phyloP scores from a whole-genome alignment of 805 yeast species.

The Teunomyces gatunensis region DNA sequence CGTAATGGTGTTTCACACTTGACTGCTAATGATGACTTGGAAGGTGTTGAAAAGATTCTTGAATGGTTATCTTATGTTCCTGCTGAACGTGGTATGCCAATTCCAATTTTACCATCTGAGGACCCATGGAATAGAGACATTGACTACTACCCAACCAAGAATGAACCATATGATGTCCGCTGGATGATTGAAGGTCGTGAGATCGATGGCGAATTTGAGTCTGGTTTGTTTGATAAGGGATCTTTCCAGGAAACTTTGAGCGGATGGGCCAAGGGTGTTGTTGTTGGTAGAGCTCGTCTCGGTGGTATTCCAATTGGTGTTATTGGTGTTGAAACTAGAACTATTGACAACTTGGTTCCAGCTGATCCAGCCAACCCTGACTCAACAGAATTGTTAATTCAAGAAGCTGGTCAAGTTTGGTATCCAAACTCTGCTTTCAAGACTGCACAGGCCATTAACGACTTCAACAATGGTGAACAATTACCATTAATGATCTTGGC shows the following conservation, averaged over 20 bases:
- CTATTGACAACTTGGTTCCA: constrained; percentile 85
- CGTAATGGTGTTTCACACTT: constrained; percentile 96
- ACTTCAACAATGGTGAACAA: constrained; percentile 97
- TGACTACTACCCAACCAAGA: constrained; percentile 70
- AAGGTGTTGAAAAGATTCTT: constrained; percentile 92
- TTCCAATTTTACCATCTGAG: constrained; percentile 78
- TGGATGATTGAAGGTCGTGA: constrained; percentile 89
- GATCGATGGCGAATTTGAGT: constrained; percentile 62
- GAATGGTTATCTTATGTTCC: constrained; percentile 96
- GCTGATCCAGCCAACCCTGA: constrained; percentile 99
- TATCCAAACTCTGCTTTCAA: constrained; percentile 98
- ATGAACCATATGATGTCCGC: constrained; percentile 84
- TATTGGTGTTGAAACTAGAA: constrained; percentile 90
- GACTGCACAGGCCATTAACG: constrained; percentile 98
- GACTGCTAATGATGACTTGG: constrained; percentile 95
- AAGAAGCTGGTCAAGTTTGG: constrained; percentile 99
- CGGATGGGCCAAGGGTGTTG: constrained; percentile 99
- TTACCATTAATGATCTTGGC: constrained; percentile 96
- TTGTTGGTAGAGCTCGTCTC: constrained; percentile 96
- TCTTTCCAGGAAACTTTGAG: constrained; percentile 95
- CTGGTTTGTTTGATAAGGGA: constrained; percentile 86
- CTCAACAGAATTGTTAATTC: constrained; percentile 80
- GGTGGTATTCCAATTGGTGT: constrained; percentile 99
- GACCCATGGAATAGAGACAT: constrained; percentile 95
- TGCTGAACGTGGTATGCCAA: constrained; percentile 82